Conservation (phyloP, 2,329 filamentous ascomycete genomes). For the Hypoxylon sp. region DNA sequence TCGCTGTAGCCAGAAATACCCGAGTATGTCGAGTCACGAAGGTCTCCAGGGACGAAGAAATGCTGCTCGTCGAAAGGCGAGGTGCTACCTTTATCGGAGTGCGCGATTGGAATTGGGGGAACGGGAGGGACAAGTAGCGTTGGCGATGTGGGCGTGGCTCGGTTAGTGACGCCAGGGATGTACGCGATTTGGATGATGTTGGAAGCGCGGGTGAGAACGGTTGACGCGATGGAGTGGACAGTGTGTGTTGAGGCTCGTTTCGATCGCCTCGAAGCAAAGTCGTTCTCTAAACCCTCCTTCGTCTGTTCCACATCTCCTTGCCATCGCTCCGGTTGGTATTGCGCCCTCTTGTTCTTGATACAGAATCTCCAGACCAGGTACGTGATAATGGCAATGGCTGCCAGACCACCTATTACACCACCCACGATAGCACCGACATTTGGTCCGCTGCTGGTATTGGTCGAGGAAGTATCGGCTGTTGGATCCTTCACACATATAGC, state of each 20-base stretch:
- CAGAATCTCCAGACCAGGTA: conserved; percentile 91
- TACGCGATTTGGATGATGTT: conserved; percentile 99
- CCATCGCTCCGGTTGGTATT: conserved; percentile 71
- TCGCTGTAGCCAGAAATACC: conserved; percentile 75
- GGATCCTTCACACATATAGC: conserved; percentile 60
- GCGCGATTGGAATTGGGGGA: conserved; percentile 84
- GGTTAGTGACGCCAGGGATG: conserved; percentile 95
- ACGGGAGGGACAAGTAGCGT: conserved; percentile 89
- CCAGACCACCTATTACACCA: conserved; percentile 87
- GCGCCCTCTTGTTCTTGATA: conserved; percentile 81
- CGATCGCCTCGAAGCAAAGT: conserved; percentile 63
- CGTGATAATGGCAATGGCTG: conserved; percentile 78
- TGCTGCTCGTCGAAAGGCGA: conserved; percentile 79
- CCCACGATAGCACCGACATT: conserved; percentile 90
- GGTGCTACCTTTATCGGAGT: conserved; percentile 70
- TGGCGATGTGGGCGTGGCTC: conserved; percentile 86
- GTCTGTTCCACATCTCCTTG: conserved; percentile 66
- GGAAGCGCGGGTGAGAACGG: conserved; percentile 92
- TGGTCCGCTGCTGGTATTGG: conserved; percentile 60
- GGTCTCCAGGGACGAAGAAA: conserved; percentile 92
- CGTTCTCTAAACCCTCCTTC: conserved; percentile 53
- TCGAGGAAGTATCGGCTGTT: conserved; percentile 20
- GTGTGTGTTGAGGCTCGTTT: conserved; percentile 84
- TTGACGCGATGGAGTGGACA: conserved; percentile 93
- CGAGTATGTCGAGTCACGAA: conserved; percentile 92